Percentiles rank a stretch among this genome's conserved stretches.
Conservation (phyloP, 495 filamentous ascomycete species). For the Rostrohypoxylon terebratum region DNA sequence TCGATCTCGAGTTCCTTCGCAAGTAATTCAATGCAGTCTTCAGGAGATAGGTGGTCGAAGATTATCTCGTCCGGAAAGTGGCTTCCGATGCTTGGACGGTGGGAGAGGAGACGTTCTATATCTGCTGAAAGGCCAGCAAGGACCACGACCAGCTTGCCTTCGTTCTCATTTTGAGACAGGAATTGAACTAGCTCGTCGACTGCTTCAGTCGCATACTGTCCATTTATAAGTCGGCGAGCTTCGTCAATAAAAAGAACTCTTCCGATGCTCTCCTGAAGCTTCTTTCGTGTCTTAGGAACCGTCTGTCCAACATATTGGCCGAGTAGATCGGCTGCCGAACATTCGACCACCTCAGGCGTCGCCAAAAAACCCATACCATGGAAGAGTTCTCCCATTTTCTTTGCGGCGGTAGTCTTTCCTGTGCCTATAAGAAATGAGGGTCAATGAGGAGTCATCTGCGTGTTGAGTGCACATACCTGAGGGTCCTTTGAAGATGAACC, state of each 20-base stretch:
- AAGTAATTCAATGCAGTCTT: background rate
- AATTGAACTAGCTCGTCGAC: background rate
- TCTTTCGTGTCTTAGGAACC: background rate
- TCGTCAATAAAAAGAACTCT: background rate
- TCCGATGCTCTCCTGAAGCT: background rate
- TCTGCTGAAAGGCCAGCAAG: background rate
- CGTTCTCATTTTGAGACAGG: background rate
- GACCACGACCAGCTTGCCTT: background rate
- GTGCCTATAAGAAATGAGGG: background rate
- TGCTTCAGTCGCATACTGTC: background rate
- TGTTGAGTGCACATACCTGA: background rate
- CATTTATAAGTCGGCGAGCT: background rate
- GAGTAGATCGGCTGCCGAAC: background rate
- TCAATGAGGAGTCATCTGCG: background rate
- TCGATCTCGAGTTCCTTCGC: background rate
- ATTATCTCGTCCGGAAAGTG: background rate
- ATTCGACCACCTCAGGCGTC: background rate
- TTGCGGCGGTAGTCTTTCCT: background rate
- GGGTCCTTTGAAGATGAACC: background rate
- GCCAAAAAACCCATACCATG: background rate
- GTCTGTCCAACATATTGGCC: background rate
- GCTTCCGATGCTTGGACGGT: background rate
- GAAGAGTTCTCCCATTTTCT: background rate
- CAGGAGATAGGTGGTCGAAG: background rate
- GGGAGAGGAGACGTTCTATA: background rate